Conservation (phyloP, 768 basidiomycete genomes). For the Tricholoma flavovirens region DNA sequence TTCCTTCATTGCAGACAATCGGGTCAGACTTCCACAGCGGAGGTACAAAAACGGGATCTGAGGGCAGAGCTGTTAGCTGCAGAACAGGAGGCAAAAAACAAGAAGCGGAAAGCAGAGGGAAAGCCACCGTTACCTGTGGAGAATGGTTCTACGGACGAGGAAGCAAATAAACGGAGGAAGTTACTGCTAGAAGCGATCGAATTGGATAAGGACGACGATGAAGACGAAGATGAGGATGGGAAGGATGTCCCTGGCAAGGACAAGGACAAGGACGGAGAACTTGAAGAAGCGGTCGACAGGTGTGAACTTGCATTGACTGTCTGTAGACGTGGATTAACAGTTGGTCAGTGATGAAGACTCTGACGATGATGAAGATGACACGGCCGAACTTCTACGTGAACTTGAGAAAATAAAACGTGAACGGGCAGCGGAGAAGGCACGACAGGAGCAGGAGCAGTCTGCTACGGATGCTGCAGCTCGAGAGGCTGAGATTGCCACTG, state of each 20-base stretch:
- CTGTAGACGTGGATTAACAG: not conserved
- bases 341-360: conserved; percentile 40
- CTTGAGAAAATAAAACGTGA: conserved; percentile 98
- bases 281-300: conserved; percentile 43
- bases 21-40: conserved; percentile 78
- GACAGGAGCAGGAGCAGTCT: conserved; percentile 72
- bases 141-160: conserved; percentile 43
- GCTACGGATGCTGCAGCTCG: conserved; percentile 53
- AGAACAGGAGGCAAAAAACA: conserved; percentile 81
- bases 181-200: conserved; percentile 81
- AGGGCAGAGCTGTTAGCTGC: conserved; percentile 78
- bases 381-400: conserved; percentile 89
- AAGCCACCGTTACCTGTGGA: conserved; percentile 45
- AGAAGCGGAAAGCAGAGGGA: conserved; percentile 91
- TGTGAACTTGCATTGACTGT: conserved; percentile 14
- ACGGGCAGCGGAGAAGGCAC: conserved; percentile 86
- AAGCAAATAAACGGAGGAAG: conserved; percentile 79
- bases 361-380: conserved; percentile 80
- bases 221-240: conserved; percentile 39
- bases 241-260: conserved; percentile 26
- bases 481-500: conserved; percentile 80
- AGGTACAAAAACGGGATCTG: conserved; percentile 76
- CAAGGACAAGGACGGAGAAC: conserved; percentile 30
- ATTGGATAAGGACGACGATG: conserved; percentile 86
- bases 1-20: conserved; percentile 52